Base-by-base conservation (phyloP, 345 rosid genomes). In the Moricandia moricandioides region DNA sequence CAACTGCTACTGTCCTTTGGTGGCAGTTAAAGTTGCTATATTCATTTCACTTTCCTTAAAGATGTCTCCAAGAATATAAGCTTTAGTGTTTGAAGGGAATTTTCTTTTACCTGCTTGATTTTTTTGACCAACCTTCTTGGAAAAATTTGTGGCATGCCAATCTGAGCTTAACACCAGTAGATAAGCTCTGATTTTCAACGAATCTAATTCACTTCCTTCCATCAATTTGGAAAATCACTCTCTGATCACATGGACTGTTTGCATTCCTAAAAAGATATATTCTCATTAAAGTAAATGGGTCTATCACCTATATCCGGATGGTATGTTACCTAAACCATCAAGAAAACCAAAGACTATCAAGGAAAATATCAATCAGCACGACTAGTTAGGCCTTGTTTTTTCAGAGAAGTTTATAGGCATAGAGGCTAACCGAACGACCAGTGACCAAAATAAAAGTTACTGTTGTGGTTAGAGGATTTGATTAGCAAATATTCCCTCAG, bases 1-100 rank as follows among this genome's bases (percentile, higher is more conserved):
- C 82, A 86, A 65, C 89, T 79, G 82, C 79, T 73, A 7, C 14
- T 40, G 12, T 64, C 80, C 70, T 77, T 70, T 40, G 60, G 14
- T 66, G 47, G 74, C 69, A 52, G 79, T 76, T 71, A 70, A 69
- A 70, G 70, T 70, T 54, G 17, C 29, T 47, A 31, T 56, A 35
- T 66, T 67, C 18, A 58, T 80, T 70, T 65, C 62, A 69, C 65
- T 69, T 76, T 76, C 16, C 62, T 26, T 65, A 65, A 77, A 77
- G 75, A 77, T 57, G 57, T 65, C 62, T 16, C 34, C 5, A 55
- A 56, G 35, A 61, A 68, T 69, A 16, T 69, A 21, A 26, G 4
- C 67, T 75, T 75, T 75, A 8, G 10, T 51, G 17, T 61, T 35
- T 35, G 16, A 2, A 67, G 37, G 67, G 62, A 67, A 47, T 35